Conservation (phyloP, 768 basidiomycete species). For the Suillus bovinus region DNA sequence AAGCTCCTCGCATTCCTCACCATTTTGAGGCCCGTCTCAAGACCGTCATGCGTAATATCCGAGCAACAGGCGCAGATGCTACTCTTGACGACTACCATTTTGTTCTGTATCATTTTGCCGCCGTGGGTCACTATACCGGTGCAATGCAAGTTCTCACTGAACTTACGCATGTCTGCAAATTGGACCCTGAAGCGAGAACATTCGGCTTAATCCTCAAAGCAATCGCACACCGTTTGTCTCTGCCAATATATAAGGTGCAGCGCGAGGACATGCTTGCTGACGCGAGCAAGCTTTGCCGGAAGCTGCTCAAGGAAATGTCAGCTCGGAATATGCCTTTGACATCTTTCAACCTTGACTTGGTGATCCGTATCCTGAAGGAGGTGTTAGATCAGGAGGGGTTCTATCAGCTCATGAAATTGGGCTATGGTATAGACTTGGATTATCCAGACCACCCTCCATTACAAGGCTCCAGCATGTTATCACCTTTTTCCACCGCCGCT, state of each 20-base stretch:
- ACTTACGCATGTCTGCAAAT: constrained; percentile 41
- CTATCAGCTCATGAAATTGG: constrained; percentile 59
- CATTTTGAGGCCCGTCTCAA: constrained; percentile 68
- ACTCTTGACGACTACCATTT: constrained; percentile 71
- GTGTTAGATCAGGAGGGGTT: constrained; percentile 55
- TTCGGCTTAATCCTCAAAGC: constrained; percentile 68
- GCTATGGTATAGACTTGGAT: constrained; percentile 76
- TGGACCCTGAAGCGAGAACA: constrained; percentile 54
- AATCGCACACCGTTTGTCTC: constrained; percentile 62
- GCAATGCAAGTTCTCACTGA: constrained; percentile 63
- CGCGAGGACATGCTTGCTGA: constrained; percentile 40
- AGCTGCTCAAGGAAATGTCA: constrained; percentile 61
- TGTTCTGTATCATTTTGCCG: constrained; percentile 73
- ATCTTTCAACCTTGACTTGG: constrained; percentile 64
- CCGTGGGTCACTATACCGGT: constrained; percentile 68
- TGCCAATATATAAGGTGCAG: constrained; percentile 49
- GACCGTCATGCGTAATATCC: constrained; percentile 69
- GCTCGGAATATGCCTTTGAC: constrained; percentile 48
- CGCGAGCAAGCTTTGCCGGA: constrained; percentile 47
- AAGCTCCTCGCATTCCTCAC: constrained; percentile 43
- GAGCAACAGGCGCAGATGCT: constrained; percentile 43
- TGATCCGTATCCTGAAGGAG: constrained; percentile 67
- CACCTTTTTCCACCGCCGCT: constrained; percentile 58
- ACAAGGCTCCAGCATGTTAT: constrained; percentile 31
- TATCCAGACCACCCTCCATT: constrained; percentile 67